These are phyloP conservation scores for Adiantum capillusveneris DNA, from an alignment of 75 land plant genomes.

Conservation along the genomic window DNA sequence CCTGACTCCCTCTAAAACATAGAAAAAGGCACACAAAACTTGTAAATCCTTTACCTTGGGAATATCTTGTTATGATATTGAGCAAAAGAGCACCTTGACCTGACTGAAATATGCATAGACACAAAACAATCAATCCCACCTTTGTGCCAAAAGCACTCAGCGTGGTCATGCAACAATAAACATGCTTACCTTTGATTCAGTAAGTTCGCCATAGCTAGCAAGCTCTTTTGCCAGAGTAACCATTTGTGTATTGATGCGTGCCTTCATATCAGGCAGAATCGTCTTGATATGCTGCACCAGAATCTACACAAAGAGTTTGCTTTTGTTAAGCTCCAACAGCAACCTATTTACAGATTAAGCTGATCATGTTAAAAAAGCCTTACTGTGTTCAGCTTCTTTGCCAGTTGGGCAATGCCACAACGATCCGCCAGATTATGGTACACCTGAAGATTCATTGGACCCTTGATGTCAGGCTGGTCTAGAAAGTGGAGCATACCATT, in stretches of 20 bases:
- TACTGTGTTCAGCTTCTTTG: conserved; percentile 36
- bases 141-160: background rate
- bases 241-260: conserved; percentile 36
- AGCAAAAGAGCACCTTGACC: conserved; percentile 31
- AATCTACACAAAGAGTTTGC: conserved; percentile 14
- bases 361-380: background rate
- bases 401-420: conserved; percentile 43
- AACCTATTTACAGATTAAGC: background rate
- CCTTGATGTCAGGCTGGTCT: too few relatives aligned
- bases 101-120: conserved; percentile 10
- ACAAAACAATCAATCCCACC: background rate
- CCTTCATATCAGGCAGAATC: conserved; percentile 34
- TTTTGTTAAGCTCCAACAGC: background rate
- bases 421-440: conserved; percentile 32
- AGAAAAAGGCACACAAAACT: background rate
- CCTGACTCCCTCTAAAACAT: too few relatives aligned
- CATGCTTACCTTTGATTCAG: conserved; percentile 29
- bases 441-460: conserved; percentile 24
- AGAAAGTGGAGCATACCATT: too few relatives aligned
- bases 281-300: conserved; percentile 32
- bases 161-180: too few relatives aligned
- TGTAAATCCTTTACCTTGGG: conserved; percentile 16
- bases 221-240: conserved; percentile 32
- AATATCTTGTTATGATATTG: conserved; percentile 31
- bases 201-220: conserved; percentile 36